Evolutionary conservation across 352 stramenopile genomes (phyloP).

Genomic region (Phytophthora sp.): DNA sequence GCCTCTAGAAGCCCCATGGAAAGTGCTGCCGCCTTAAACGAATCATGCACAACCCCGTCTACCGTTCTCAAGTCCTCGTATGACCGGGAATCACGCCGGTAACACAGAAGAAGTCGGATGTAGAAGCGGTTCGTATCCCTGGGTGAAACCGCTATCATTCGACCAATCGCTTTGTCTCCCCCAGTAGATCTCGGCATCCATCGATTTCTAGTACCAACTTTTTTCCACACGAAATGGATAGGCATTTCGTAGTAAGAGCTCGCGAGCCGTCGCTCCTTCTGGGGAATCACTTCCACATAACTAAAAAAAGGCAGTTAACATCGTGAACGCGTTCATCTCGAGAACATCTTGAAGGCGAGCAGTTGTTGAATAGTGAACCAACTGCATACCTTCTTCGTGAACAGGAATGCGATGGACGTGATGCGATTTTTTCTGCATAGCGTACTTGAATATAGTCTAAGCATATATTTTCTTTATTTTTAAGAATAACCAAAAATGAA

Average conservation of each 20-base stretch:
- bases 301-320: neutral
- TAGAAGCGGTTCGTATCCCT: neutral
- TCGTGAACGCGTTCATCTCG: neutral
- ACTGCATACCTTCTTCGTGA: neutral
- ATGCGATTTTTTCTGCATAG: conserved; percentile 4
- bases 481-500: no score
- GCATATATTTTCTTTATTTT: no score
- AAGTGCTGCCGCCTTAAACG: neutral
- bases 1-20: neutral
- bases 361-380: neutral
- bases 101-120: neutral
- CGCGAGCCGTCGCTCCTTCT: neutral
- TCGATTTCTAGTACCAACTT: neutral
- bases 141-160: conserved; percentile 2
- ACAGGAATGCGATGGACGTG: neutral
- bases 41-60: neutral
- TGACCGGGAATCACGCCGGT: neutral
- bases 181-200: neutral
- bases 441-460: conserved; percentile 10
- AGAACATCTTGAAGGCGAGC: neutral
- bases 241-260: conserved; percentile 3
- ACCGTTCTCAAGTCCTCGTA: neutral
- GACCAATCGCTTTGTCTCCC: neutral
- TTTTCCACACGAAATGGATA: conserved; percentile 5
- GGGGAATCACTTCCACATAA: neutral